Evolutionary conservation across 2,329 filamentous ascomycete species (phyloP).

Genomic region (Fusarium sp.): DNA sequence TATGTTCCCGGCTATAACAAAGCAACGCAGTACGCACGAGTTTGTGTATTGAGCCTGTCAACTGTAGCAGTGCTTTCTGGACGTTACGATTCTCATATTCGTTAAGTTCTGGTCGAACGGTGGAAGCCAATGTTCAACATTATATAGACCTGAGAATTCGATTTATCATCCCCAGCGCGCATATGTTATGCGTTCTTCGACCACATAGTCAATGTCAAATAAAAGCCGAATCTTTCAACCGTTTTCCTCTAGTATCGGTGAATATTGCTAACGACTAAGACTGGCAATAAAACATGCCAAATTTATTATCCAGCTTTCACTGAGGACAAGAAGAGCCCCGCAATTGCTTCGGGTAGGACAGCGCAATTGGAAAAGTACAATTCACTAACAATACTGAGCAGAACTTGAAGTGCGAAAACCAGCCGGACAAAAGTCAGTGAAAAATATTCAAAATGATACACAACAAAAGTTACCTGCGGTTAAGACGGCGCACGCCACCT

Average conservation of each 20-base stretch:
- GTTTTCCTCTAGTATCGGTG: background rate
- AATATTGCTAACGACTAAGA: background rate
- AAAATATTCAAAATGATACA: background rate
- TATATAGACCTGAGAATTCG: background rate
- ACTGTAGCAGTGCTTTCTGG: background rate
- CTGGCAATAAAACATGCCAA: background rate
- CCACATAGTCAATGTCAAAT: slow-evolving; percentile 19
- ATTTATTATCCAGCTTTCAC: background rate
- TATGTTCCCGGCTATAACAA: background rate
- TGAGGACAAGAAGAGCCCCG: background rate
- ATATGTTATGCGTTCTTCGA: background rate
- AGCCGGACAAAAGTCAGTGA: background rate
- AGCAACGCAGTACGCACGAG: background rate
- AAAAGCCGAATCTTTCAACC: background rate
- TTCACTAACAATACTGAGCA: background rate
- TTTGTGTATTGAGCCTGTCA: background rate
- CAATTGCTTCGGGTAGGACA: background rate
- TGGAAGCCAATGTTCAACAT: background rate
- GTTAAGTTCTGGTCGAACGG: background rate
- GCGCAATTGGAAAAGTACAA: background rate
- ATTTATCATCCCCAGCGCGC: background rate
- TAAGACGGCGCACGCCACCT: slow-evolving; percentile 7
- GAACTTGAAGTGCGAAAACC: background rate
- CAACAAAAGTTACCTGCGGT: background rate
- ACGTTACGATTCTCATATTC: background rate